A percentile compares a stretch with the other conserved stretches of the same genome.
These are phyloP conservation scores for Penicillium occitanis DNA, from an alignment of 2,329 filamentous ascomycete species.

Conservation along the genomic window DNA sequence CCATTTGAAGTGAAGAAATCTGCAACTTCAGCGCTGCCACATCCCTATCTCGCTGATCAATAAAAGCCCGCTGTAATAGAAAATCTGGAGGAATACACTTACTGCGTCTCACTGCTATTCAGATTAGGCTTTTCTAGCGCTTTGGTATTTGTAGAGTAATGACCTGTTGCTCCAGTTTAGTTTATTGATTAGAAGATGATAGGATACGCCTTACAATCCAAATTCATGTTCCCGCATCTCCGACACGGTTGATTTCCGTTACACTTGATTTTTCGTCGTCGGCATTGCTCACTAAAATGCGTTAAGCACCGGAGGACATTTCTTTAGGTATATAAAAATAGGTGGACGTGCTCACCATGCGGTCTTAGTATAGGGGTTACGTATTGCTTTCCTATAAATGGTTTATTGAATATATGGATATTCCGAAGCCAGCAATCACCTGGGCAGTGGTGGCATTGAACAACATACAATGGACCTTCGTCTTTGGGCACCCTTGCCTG, in stretches of 20 bases:
- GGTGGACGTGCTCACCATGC: background rate
- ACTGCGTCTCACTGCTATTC: background rate
- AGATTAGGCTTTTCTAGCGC: background rate
- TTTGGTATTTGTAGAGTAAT: background rate
- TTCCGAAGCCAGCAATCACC: background rate
- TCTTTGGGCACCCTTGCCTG: background rate
- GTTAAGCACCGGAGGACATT: background rate
- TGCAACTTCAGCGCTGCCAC: background rate
- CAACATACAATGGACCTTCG: background rate
- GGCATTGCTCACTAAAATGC: slow-evolving; percentile 57
- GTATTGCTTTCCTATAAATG: background rate
- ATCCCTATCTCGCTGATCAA: background rate
- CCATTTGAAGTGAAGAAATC: slow-evolving; percentile 1
- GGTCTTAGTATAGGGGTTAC: background rate
- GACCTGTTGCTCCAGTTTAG: background rate
- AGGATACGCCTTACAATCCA: background rate
- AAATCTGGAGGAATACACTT: background rate
- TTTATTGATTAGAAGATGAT: background rate
- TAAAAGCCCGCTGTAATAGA: background rate
- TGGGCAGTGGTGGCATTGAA: background rate
- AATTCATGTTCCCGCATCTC: slow-evolving; percentile 50
- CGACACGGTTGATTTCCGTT: slow-evolving; percentile 63
- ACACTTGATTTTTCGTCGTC: slow-evolving; percentile 65
- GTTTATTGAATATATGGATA: background rate
- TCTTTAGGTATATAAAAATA: background rate